Evolutionary conservation across 192 early-diverging fungal species (phyloP), one percentile per base, ranked within the genome.

Genomic region (Coemansia sp.): DNA sequence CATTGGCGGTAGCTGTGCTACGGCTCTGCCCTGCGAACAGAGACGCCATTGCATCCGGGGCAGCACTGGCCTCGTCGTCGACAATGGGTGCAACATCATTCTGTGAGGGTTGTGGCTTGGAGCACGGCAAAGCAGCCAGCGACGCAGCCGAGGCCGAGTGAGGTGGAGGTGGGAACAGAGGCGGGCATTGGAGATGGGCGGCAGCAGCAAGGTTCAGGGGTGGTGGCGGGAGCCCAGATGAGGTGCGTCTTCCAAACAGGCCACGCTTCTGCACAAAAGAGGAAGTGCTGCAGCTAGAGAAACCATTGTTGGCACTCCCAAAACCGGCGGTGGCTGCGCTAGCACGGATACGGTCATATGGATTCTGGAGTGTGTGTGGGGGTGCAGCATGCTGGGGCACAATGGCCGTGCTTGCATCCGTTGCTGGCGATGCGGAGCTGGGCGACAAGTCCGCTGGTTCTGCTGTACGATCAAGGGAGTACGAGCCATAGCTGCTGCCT

Each of bases 1-100:
- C 63, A 48, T 73, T 79, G 40, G 77, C 71, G 11, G 71, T 79
- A 60, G 77, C 71, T 7, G 77, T 65, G 65, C 77, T 73, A 65
- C 77, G 71, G 62, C 77, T 73, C 42, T 55, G 72, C 59, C 36
- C 59, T 23, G 77, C 73, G 40, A 79, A 67, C 56, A 79, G 67
- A 33, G 68, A 63, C 33, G 70, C 74, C 68, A 67, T 66, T 2
- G 63, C 21, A 18, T 60, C 65, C 2, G 46, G 33, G 3, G 61
- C 39, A 37, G 72, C 50, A 16, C 59, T 16, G 67, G 42, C 58
- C 59, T 78, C 53, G 66, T 61, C 67, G 45, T 58, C 38, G 60
- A 70, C 74, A 70, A 69, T 63, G 66, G 65, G 58, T 20, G 69
- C 59, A 34, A 42, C 58, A 38, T 59, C 36, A 39, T 50, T 35